phyloP scores from a whole-genome alignment of 768 basidiomycete species.

The Termitomyces sp. region DNA sequence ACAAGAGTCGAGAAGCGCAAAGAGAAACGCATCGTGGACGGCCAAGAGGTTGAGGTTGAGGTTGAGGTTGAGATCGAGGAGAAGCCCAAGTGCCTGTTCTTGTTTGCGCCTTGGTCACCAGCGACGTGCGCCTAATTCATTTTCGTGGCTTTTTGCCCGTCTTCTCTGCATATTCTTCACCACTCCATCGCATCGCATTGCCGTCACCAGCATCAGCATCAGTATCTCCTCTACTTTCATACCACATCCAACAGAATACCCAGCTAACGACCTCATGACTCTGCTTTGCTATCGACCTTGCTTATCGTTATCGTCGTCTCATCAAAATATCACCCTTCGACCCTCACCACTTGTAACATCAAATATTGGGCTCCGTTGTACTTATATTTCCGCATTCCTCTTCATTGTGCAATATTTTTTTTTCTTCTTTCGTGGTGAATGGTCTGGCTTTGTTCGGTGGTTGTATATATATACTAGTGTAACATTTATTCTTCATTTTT shows the following conservation, averaged over 20 bases:
- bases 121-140: constrained; percentile 4
- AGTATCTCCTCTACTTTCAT: constrained; percentile 3
- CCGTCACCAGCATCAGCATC: constrained; percentile 4
- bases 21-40: constrained; percentile 46
- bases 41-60: constrained; percentile 31
- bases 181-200: constrained; percentile 12
- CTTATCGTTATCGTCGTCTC: constrained; percentile 8
- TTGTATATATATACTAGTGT: constrained; percentile 13
- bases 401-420: not conserved
- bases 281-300: constrained; percentile 8
- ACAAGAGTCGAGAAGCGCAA: constrained; percentile 43
- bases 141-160: not conserved
- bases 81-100: constrained; percentile 61
- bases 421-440: constrained; percentile 1
- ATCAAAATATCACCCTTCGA: constrained; percentile 6
- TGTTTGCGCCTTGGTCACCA: constrained; percentile 42
- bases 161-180: constrained; percentile 2
- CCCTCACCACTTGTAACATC: constrained; percentile 7
- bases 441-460: constrained; percentile 3
- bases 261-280: constrained; percentile 2
- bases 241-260: constrained; percentile 11
- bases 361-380: constrained; percentile 4
- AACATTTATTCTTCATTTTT: not conserved
- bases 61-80: constrained; percentile 53
- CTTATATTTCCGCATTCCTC: constrained; percentile 1